Conservation (phyloP, 1,139 yeast species). For the Geotrichum citri-aurantii region DNA sequence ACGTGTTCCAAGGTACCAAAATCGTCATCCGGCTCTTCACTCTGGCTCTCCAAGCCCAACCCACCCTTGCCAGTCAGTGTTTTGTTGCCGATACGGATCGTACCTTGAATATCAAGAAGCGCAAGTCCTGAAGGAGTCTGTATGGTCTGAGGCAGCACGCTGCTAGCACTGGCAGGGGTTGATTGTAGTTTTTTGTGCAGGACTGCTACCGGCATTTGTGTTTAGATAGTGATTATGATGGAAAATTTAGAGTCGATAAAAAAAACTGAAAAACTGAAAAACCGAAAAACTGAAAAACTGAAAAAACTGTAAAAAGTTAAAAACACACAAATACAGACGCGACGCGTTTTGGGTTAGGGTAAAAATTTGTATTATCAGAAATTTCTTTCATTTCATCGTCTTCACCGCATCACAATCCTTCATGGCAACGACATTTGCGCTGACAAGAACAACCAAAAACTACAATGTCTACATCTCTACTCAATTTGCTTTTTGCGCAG, state of each 20-base stretch:
- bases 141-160: conserved; percentile 25
- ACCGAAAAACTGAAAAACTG: too few relatives aligned
- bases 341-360: neutral
- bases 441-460: neutral
- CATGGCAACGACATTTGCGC: neutral
- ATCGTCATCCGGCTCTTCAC: neutral
- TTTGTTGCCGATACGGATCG: conserved; percentile 28
- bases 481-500: conserved; percentile 33
- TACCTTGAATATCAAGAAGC: conserved; percentile 34
- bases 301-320: too few relatives aligned
- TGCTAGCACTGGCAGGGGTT: neutral
- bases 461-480: conserved; percentile 30
- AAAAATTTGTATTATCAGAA: neutral
- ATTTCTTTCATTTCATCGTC: neutral
- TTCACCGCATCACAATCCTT: neutral
- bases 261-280: too few relatives aligned
- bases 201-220: conserved; percentile 6
- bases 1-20: conserved; percentile 16
- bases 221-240: neutral
- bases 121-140: conserved; percentile 34
- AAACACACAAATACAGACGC: too few relatives aligned
- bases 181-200: neutral
- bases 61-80: conserved; percentile 21
- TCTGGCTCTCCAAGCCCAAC: conserved; percentile 8
- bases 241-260: neutral